These are phyloP conservation scores for Thymus quinquecostatus DNA, from an alignment of 257 asterid genomes.

Conservation along the genomic window DNA sequence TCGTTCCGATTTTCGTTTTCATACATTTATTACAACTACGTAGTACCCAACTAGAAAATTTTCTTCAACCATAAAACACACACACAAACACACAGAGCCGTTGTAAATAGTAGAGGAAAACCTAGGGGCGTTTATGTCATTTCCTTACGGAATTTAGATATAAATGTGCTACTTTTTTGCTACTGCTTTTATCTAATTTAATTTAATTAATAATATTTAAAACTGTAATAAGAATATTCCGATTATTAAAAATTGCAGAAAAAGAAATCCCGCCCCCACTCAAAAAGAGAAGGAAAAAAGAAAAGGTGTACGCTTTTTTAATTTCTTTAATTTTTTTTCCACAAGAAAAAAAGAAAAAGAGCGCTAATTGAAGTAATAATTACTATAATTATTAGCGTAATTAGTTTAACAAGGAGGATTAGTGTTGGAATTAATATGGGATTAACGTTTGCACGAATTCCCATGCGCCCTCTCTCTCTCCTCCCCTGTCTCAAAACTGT, in stretches of 20 bases:
- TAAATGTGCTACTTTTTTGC: neutral
- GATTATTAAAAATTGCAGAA: neutral
- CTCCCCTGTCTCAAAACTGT: constrained; percentile 27
- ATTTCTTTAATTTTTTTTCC: neutral
- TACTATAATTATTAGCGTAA: neutral
- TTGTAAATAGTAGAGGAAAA: constrained; percentile 12
- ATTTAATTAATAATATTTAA: neutral
- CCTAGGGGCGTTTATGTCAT: constrained; percentile 37
- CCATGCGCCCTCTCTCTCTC: constrained; percentile 32
- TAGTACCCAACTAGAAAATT: neutral
- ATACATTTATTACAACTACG: neutral
- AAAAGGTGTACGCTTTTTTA: constrained; percentile 35
- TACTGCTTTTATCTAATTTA: neutral
- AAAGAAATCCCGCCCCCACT: neutral
- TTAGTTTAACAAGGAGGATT: constrained; percentile 24
- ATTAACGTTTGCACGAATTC: constrained; percentile 47
- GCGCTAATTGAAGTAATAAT: neutral
- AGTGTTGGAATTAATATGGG: constrained; percentile 31
- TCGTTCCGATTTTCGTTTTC: too few species aligned
- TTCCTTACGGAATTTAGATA: constrained; percentile 22
- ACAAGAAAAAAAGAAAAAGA: neutral
- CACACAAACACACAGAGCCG: constrained; percentile 37
- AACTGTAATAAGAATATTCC: neutral
- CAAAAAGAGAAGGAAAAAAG: constrained; percentile 17
- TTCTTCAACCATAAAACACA: neutral